phyloP scores from a whole-genome alignment of 2,329 filamentous ascomycete genomes.

The Arthrobotrys conoides region DNA sequence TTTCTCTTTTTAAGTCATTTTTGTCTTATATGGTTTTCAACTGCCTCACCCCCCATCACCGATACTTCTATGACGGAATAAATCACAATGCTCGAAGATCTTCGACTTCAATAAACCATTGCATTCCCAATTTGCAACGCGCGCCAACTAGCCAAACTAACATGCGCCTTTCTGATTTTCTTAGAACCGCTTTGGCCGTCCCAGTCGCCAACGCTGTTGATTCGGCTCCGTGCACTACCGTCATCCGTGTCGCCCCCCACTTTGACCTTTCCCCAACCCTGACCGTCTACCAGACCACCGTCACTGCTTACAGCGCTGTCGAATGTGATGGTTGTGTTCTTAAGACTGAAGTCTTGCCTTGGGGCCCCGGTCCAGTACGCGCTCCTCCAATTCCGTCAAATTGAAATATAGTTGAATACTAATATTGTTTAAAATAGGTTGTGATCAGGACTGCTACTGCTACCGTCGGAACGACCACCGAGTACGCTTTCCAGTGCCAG shows the following conservation, averaged over 20 bases:
- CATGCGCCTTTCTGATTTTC: conserved; percentile 19
- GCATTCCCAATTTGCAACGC: background rate
- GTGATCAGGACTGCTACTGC: conserved; percentile 31
- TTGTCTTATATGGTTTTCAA: conserved; percentile 20
- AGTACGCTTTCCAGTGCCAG: conserved; percentile 4
- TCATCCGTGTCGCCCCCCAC: conserved; percentile 17
- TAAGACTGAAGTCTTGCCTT: background rate
- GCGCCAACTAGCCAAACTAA: conserved; percentile 27
- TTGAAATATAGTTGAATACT: background rate
- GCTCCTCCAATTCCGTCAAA: background rate
- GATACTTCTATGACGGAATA: background rate
- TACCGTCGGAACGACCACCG: conserved; percentile 25
- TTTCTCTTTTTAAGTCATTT: conserved; percentile 12
- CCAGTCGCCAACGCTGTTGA: conserved; percentile 19
- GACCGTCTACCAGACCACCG: conserved; percentile 37
- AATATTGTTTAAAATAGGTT: conserved; percentile 13
- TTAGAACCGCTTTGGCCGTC: conserved; percentile 36
- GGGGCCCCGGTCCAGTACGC: conserved; percentile 46
- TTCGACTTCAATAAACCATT: background rate
- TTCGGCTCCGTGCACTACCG: conserved; percentile 31
- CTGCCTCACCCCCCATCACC: conserved; percentile 9
- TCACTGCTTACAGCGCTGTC: conserved; percentile 23
- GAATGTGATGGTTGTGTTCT: conserved; percentile 38
- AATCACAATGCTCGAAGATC: background rate
- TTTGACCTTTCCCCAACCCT: conserved; percentile 37